Evolutionary conservation across 1,284 basidiomycete genomes (phyloP).

Genomic region (Trichosporon sp.): DNA sequence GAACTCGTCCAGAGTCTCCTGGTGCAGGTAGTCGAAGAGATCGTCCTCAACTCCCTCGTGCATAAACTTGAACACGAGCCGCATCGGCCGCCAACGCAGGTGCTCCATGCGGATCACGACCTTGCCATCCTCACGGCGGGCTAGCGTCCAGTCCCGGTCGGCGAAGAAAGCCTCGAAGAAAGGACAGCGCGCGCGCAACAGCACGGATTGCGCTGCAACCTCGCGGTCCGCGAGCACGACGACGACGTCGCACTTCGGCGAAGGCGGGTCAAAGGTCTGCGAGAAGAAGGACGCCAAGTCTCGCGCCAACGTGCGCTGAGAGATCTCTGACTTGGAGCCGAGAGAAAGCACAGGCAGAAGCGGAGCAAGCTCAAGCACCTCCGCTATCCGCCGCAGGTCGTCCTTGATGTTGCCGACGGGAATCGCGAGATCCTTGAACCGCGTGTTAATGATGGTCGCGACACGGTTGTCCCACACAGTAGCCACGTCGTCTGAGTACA

Average conservation of each 20-base stretch:
- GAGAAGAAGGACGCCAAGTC: slow-evolving; percentile 56
- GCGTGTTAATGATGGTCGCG: slow-evolving; percentile 59
- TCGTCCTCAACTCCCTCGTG: slow-evolving; percentile 75
- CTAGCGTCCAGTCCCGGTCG: slow-evolving; percentile 76
- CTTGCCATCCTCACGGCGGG: slow-evolving; percentile 62
- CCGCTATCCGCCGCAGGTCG: slow-evolving; percentile 65
- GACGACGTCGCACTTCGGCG: slow-evolving; percentile 65
- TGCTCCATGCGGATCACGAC: slow-evolving; percentile 73
- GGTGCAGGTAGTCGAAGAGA: slow-evolving; percentile 74
- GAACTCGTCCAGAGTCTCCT: slow-evolving; percentile 71
- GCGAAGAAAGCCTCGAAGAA: slow-evolving; percentile 88
- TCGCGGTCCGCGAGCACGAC: slow-evolving; percentile 71
- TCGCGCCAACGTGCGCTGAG: slow-evolving; percentile 40
- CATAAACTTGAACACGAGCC: slow-evolving; percentile 74
- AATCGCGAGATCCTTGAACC: slow-evolving; percentile 58
- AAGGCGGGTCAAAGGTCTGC: slow-evolving; percentile 44
- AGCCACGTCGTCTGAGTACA: slow-evolving; percentile 83
- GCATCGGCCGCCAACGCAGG: slow-evolving; percentile 72
- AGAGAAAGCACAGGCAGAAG: slow-evolving; percentile 47
- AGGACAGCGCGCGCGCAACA: slow-evolving; percentile 78
- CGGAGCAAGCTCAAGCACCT: slow-evolving; percentile 60
- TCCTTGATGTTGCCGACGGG: slow-evolving; percentile 63
- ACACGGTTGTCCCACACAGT: slow-evolving; percentile 85
- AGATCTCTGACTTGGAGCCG: slow-evolving; percentile 47
- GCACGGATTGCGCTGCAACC: slow-evolving; percentile 70